A percentile compares a stretch with the other conserved stretches of the same genome.
Evolutionary conservation across 2,329 filamentous ascomycete species (phyloP).

Genomic region (Blastomyces gilchristii): DNA sequence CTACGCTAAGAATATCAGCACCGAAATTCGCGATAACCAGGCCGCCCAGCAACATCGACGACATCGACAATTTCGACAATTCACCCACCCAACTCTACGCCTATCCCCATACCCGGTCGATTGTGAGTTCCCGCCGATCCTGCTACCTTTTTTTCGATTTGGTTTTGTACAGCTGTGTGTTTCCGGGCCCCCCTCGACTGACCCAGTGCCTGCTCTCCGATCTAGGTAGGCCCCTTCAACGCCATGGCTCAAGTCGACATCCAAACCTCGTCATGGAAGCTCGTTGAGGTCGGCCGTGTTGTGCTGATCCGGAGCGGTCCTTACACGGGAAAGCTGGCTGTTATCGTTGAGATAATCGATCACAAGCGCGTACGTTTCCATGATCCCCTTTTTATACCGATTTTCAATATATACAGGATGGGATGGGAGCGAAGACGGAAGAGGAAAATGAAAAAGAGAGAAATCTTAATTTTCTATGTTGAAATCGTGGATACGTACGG

Average conservation of each 20-base stretch:
- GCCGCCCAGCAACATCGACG: conserved; percentile 15
- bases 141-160: not conserved
- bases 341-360: conserved; percentile 99
- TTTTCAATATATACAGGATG: not conserved
- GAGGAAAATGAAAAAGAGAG: not conserved
- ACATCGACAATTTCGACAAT: conserved; percentile 17
- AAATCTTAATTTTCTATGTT: not conserved
- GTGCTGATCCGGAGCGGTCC: conserved; percentile 80
- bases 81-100: conserved; percentile 13
- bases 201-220: conserved; percentile 10
- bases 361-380: conserved; percentile 90
- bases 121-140: conserved; percentile 13
- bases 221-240: conserved; percentile 45
- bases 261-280: conserved; percentile 78
- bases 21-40: conserved; percentile 18
- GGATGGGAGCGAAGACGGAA: not conserved
- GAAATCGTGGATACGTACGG: conserved; percentile 4
- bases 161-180: not conserved
- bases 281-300: conserved; percentile 97
- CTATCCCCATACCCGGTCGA: conserved; percentile 14
- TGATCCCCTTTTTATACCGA: not conserved
- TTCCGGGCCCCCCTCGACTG: not conserved
- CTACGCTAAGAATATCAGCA: conserved; percentile 7
- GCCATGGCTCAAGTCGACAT: conserved; percentile 77
- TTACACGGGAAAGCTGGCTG: conserved; percentile 74